Conservation (phyloP, 2,329 filamentous ascomycete genomes). For the Parastagonospora avenae region DNA sequence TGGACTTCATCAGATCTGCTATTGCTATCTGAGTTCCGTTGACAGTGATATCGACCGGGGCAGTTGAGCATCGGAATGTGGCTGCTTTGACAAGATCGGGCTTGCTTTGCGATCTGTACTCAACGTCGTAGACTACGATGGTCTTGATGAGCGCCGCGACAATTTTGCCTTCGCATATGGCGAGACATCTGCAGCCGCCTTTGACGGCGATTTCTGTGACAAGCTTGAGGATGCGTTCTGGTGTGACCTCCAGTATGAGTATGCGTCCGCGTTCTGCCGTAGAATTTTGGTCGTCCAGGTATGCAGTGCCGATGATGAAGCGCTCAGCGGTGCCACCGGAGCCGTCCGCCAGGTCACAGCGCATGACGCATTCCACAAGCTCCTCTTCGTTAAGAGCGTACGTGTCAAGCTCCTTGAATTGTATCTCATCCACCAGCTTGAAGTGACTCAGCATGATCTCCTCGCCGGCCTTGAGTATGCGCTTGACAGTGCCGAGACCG, state of each 20-base stretch:
- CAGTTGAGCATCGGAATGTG: constrained; percentile 79
- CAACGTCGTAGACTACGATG: constrained; percentile 63
- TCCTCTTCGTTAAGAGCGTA: constrained; percentile 71
- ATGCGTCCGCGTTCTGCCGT: constrained; percentile 71
- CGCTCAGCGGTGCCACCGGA: constrained; percentile 68
- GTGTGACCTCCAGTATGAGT: constrained; percentile 80
- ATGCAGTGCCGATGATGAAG: constrained; percentile 91
- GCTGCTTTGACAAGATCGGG: constrained; percentile 70
- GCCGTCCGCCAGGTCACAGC: constrained; percentile 70
- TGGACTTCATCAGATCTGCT: constrained; percentile 91
- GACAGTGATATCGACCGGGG: constrained; percentile 80
- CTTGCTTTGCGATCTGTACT: constrained; percentile 60
- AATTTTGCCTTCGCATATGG: constrained; percentile 72
- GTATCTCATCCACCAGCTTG: constrained; percentile 86
- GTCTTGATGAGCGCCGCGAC: constrained; percentile 91
- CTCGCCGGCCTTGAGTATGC: constrained; percentile 70
- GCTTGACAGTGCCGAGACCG: constrained; percentile 82
- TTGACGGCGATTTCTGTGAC: constrained; percentile 73
- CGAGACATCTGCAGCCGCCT: constrained; percentile 80
- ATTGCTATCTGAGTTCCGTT: constrained; percentile 78
- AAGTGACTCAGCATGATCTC: constrained; percentile 83
- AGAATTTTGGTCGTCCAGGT: constrained; percentile 65
- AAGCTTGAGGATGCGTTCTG: constrained; percentile 72
- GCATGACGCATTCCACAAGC: constrained; percentile 82
- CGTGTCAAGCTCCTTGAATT: constrained; percentile 78